Evolutionary conservation across 2,329 filamentous ascomycete species (phyloP), one percentile per base, ranked within the genome.

Genomic region (Pseudohalonectria lignicola): DNA sequence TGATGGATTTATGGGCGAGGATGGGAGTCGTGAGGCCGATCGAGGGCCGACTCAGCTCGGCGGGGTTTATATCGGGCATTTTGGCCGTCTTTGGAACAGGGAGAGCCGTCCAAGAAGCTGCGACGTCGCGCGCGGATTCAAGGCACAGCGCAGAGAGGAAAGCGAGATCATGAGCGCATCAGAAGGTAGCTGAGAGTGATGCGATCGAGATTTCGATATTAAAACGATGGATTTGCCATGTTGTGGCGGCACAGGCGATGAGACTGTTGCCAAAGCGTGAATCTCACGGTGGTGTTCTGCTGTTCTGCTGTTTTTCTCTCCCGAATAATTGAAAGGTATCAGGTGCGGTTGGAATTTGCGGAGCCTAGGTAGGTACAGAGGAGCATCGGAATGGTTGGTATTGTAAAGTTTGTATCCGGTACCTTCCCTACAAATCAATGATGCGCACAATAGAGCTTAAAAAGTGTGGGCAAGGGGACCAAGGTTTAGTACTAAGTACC

Each of bases 41-140:
- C 34, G 74, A 61, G 44, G 74, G 71, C 52, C 76, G 74, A 66
- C 75, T 79, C 51, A 82, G 60, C 46, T 77, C 76, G 63, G 77
- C 75, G 52, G 77, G 77, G 64, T 81, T 77, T 62, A 82, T 81
- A 62, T 81, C 77, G 51, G 76, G 76, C 76, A 81, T 81, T 47
- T 46, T 54, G 42, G 37, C 36, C 18, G 31, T 18, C 20, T 5
- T n/a, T n/a, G 18, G 15, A 5, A 20, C n/a, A 33, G 39, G 37
- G 32, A 26, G 33, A 37, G 29, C 36, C 39, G 13, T 31, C 23
- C 23, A 26, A 31, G 40, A 41, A 36, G 42, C 31, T 34, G 31
- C 34, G 35, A 26, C 44, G 64, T 67, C 67, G 69, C 68, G 64
- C 62, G 61, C 63, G 56, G 56, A 57, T 52, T 50, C 54, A 45